Evolutionary conservation across 2,329 filamentous ascomycete species (phyloP).

Genomic region (Knoxdaviesia proteae): DNA sequence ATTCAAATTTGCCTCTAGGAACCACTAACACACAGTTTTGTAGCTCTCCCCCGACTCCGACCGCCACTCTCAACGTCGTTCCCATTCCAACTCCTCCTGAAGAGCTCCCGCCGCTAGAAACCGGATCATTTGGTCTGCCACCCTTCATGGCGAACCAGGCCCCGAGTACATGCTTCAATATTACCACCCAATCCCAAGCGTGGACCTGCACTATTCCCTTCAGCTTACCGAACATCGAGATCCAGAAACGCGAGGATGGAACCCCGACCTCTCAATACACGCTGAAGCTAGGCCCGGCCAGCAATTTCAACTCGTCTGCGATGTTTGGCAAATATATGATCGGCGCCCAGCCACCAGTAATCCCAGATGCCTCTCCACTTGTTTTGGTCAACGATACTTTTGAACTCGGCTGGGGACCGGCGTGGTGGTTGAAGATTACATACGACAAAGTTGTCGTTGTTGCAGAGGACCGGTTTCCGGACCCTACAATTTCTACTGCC

Average conservation of each 20-base stretch:
- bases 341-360: conserved; percentile 30
- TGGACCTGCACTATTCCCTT: conserved; percentile 41
- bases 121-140: conserved; percentile 35
- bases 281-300: conserved; percentile 16
- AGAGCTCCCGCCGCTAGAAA: conserved; percentile 28
- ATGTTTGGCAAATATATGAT: conserved; percentile 19
- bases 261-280: conserved; percentile 17
- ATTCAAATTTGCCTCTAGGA: too few species aligned
- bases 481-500: background rate
- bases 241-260: conserved; percentile 12
- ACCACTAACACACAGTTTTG: too few species aligned
- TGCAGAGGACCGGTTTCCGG: conserved; percentile 18
- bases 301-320: conserved; percentile 12
- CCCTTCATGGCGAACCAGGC: conserved; percentile 26
- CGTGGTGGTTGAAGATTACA: conserved; percentile 28
- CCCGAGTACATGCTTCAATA: conserved; percentile 34
- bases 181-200: conserved; percentile 30
- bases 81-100: conserved; percentile 14
- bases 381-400: conserved; percentile 29
- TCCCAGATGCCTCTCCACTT: conserved; percentile 18
- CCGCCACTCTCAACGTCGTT: too few species aligned
- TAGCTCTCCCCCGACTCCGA: too few species aligned
- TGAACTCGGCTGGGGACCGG: conserved; percentile 26
- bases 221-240: conserved; percentile 20
- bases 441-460: conserved; percentile 38